Percentiles rank a stretch among this genome's conserved stretches.
These are phyloP conservation scores for Epichloe scottii DNA, from an alignment of 2,329 filamentous ascomycete species.

Conservation along the genomic window DNA sequence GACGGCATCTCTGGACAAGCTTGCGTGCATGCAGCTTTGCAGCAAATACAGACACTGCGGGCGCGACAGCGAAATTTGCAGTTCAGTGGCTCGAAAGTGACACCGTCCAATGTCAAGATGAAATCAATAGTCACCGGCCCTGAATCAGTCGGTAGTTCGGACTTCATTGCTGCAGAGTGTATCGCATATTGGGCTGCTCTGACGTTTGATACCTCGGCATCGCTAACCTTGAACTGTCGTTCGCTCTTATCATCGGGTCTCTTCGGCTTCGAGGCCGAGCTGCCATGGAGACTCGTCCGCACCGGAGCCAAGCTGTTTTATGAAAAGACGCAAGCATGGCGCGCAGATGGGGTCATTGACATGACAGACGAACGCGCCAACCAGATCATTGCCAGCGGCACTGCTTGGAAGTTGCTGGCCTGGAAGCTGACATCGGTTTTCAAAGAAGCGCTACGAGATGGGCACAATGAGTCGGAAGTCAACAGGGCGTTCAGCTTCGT, in stretches of 20 bases:
- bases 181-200: slow-evolving; percentile 29
- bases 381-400: slow-evolving; percentile 16
- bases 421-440: slow-evolving; percentile 21
- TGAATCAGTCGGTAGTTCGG: slow-evolving; percentile 15
- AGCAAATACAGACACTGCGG: slow-evolving; percentile 27
- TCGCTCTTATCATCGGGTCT: slow-evolving; percentile 26
- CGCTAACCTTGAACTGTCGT: slow-evolving; percentile 27
- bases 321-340: slow-evolving; percentile 16
- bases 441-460: slow-evolving; percentile 20
- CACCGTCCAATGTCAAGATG: slow-evolving; percentile 11
- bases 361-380: slow-evolving; percentile 21
- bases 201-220: slow-evolving; percentile 28
- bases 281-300: slow-evolving; percentile 17
- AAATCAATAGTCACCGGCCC: slow-evolving; percentile 13
- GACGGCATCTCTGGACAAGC: slow-evolving; percentile 27
- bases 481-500: slow-evolving; percentile 14
- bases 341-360: slow-evolving; percentile 10
- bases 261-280: slow-evolving; percentile 18
- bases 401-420: slow-evolving; percentile 18
- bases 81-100: slow-evolving; percentile 28
- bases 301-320: slow-evolving; percentile 18
- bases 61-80: slow-evolving; percentile 26
- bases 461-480: slow-evolving; percentile 18
- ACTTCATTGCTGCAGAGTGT: slow-evolving; percentile 25
- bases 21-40: slow-evolving; percentile 27